Evolutionary conservation across 352 stramenopile genomes (phyloP).

Genomic region (Lagenidium giganteum): DNA sequence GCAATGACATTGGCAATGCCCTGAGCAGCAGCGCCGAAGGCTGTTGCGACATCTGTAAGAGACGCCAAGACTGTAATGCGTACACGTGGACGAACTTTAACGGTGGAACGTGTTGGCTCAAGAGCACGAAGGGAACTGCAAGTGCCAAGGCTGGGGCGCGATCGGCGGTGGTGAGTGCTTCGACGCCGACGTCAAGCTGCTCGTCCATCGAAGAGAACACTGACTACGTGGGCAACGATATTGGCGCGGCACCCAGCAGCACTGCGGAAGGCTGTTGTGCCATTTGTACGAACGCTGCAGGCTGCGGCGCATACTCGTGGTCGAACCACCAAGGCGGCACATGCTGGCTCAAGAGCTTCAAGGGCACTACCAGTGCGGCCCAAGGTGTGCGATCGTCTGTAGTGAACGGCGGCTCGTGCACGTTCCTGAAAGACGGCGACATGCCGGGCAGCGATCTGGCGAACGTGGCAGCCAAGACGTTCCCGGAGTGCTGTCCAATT

Average conservation of each 20-base stretch:
- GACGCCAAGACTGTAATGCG: constrained; percentile 11
- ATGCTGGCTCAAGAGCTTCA: constrained; percentile 21
- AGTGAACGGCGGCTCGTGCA: neutral
- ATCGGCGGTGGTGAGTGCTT: constrained; percentile 3
- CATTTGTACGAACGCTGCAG: constrained; percentile 6
- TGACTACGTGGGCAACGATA: constrained; percentile 25
- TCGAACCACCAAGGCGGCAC: constrained; percentile 20
- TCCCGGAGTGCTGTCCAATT: too few species aligned
- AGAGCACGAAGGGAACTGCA: constrained; percentile 16
- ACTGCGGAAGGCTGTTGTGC: constrained; percentile 16
- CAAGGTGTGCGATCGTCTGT: constrained; percentile 4
- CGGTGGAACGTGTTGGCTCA: constrained; percentile 23
- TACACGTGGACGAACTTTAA: constrained; percentile 19
- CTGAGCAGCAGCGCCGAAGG: constrained; percentile 4
- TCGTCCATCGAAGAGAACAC: constrained; percentile 14
- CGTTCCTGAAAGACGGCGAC: too few species aligned
- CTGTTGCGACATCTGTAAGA: constrained; percentile 15
- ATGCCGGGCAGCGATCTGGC: too few species aligned
- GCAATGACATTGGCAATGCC: constrained; percentile 15
- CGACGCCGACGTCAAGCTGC: constrained; percentile 21
- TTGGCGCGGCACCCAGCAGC: constrained; percentile 2
- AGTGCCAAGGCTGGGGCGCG: constrained; percentile 4
- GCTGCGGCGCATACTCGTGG: constrained; percentile 25
- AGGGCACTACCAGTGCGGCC: constrained; percentile 5
- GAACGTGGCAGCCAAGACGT: too few species aligned